Conservation (phyloP, 2,329 filamentous ascomycete genomes). For the Fusarium robinianum region DNA sequence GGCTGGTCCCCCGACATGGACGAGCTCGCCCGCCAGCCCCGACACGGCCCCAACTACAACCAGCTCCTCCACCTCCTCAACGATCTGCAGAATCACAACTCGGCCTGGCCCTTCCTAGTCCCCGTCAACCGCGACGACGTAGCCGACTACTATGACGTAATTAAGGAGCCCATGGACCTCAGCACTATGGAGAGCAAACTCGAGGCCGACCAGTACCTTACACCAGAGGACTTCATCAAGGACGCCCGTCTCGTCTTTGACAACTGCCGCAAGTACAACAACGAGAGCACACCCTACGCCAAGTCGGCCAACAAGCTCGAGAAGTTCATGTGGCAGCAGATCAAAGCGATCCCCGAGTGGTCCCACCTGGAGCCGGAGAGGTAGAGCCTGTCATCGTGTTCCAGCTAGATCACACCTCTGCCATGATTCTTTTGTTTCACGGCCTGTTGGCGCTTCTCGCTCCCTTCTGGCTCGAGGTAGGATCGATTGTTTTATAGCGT, state of each 20-base stretch:
- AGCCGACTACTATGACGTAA: constrained; percentile 98
- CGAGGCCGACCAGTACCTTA: constrained; percentile 88
- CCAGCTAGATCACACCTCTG: constrained; percentile 20
- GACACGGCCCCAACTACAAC: constrained; percentile 95
- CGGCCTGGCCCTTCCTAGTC: constrained; percentile 91
- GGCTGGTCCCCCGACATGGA: constrained; percentile 99
- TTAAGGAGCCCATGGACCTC: constrained; percentile 96
- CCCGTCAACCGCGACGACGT: constrained; percentile 96
- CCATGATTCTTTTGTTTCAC: too few relatives aligned
- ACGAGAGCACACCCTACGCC: constrained; percentile 90
- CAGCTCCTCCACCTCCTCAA: constrained; percentile 90
- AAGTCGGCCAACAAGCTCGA: constrained; percentile 93
- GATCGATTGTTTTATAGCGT: constrained; percentile 6
- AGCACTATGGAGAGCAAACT: constrained; percentile 95
- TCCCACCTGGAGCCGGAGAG: constrained; percentile 62
- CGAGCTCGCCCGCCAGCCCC: constrained; percentile 89
- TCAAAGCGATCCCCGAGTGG: constrained; percentile 93
- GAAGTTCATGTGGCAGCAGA: constrained; percentile 94
- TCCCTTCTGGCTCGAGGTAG: not conserved
- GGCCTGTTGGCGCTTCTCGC: not conserved
- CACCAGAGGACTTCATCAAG: constrained; percentile 87
- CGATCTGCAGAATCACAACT: constrained; percentile 90
- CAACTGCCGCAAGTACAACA: constrained; percentile 96
- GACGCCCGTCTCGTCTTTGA: constrained; percentile 90
- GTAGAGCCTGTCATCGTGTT: constrained; percentile 35